Evolutionary conservation across 2,329 filamentous ascomycete genomes (phyloP).

Genomic region (Sclerotinia sclerotiorum): DNA sequence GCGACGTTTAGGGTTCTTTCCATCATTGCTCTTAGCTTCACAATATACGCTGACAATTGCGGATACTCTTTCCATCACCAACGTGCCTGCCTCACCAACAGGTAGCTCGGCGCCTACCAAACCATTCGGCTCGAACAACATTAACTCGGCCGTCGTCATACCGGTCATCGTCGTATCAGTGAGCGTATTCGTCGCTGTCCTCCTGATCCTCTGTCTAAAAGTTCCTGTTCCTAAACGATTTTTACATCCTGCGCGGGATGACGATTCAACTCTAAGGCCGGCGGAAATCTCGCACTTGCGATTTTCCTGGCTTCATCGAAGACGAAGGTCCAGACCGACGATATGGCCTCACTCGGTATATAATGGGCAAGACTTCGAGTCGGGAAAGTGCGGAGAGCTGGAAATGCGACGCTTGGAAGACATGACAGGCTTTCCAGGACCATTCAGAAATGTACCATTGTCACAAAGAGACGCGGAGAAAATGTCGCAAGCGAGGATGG

Average conservation of each 20-base stretch:
- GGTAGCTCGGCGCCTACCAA: not conserved
- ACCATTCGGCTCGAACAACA: conserved; percentile 6
- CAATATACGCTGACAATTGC: conserved; percentile 7
- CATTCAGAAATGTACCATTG: not conserved
- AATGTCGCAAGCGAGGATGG: conserved; percentile 21
- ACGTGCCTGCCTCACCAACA: conserved; percentile 9
- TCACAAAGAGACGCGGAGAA: conserved; percentile 14
- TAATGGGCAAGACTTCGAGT: conserved; percentile 12
- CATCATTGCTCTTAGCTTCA: conserved; percentile 7
- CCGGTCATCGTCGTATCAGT: conserved; percentile 21
- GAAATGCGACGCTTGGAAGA: conserved; percentile 22
- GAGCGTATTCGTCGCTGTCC: conserved; percentile 19
- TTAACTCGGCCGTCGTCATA: conserved; percentile 16
- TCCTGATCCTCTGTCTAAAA: conserved; percentile 20
- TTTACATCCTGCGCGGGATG: conserved; percentile 2
- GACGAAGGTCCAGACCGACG: not conserved
- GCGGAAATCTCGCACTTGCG: conserved; percentile 8
- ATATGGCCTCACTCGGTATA: conserved; percentile 23
- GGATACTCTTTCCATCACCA: conserved; percentile 16
- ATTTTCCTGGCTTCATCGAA: conserved; percentile 15
- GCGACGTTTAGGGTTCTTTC: conserved; percentile 5
- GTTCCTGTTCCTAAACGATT: conserved; percentile 14
- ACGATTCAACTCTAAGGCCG: conserved; percentile 6
- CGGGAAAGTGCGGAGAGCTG: conserved; percentile 3
- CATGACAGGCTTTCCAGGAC: conserved; percentile 13